Evolutionary conservation across 768 basidiomycete genomes (phyloP).

Genomic region (Holtermanniella nyarrowii): DNA sequence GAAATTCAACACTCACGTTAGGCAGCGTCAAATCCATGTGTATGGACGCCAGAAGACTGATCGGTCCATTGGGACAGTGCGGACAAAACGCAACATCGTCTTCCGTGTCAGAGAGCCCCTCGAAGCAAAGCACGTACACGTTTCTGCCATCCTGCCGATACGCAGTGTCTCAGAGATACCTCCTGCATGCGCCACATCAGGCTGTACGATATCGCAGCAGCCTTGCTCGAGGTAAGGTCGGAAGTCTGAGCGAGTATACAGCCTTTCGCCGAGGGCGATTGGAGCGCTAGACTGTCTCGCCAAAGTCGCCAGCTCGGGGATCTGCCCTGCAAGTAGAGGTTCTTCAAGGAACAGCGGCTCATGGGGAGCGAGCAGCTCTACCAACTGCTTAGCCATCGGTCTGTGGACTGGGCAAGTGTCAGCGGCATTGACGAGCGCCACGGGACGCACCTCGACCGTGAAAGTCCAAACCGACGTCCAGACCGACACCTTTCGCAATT

Average conservation of each 20-base stretch:
- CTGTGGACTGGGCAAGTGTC: conserved; percentile 20
- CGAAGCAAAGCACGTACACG: conserved; percentile 5
- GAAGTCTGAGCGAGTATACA: conserved; percentile 33
- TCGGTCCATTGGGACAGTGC: conserved; percentile 51
- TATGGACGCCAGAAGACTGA: conserved; percentile 3
- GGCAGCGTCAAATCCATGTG: conserved; percentile 36
- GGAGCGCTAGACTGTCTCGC: conserved; percentile 36
- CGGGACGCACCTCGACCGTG: conserved; percentile 23
- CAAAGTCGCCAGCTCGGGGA: conserved; percentile 34
- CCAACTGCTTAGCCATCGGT: conserved; percentile 38
- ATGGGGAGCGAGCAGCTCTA: conserved; percentile 32
- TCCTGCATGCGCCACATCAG: conserved; percentile 36
- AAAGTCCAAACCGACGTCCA: conserved; percentile 39
- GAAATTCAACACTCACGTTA: conserved; percentile 52
- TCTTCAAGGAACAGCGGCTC: conserved; percentile 40
- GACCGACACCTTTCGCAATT: conserved; percentile 27
- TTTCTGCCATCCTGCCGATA: conserved; percentile 37
- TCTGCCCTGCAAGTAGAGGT: conserved; percentile 34
- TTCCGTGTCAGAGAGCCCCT: conserved; percentile 17
- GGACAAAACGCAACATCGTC: conserved; percentile 64
- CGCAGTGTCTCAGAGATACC: conserved; percentile 38
- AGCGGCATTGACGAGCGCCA: neutral
- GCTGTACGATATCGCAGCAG: conserved; percentile 36
- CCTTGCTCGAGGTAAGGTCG: conserved; percentile 37
- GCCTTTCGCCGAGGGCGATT: conserved; percentile 37